A percentile compares a stretch with the other conserved stretches of the same genome.
Evolutionary conservation across 2,329 filamentous ascomycete genomes (phyloP).

Genomic region (Macroventuria anomochaeta): DNA sequence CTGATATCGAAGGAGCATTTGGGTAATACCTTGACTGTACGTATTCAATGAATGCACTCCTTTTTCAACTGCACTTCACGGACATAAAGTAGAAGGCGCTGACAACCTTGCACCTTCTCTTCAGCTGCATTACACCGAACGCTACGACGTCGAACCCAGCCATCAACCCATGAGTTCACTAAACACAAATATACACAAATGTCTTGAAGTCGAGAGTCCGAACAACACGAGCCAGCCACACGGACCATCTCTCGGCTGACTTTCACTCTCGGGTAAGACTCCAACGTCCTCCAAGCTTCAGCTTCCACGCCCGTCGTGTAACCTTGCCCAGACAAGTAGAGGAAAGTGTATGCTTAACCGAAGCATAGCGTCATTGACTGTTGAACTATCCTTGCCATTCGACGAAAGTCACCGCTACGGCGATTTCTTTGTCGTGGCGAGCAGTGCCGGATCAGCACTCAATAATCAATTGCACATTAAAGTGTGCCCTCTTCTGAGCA

Average conservation of each 20-base stretch:
- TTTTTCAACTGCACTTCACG: not conserved
- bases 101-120: not conserved
- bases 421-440: slow-evolving; percentile 28
- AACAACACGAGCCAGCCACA: slow-evolving; percentile 5
- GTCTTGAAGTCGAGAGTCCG: not conserved
- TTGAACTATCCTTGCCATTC: not conserved
- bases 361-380: slow-evolving; percentile 13
- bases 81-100: not conserved
- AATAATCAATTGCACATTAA: not conserved
- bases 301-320: slow-evolving; percentile 13
- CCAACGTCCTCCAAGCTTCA: slow-evolving; percentile 13
- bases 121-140: not conserved
- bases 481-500: slow-evolving; percentile 1
- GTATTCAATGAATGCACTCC: not conserved
- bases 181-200: slow-evolving; percentile 9
- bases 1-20: slow-evolving; percentile 3
- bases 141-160: not conserved
- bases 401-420: not conserved
- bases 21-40: not conserved
- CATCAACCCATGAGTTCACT: not conserved
- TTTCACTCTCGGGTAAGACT: slow-evolving; percentile 12
- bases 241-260: slow-evolving; percentile 11
- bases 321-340: slow-evolving; percentile 7
- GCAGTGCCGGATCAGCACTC: slow-evolving; percentile 26
- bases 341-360: slow-evolving; percentile 9